These are phyloP conservation scores for Neurospora sp. DNA, from an alignment of 495 filamentous ascomycete genomes.

Conservation along the genomic window DNA sequence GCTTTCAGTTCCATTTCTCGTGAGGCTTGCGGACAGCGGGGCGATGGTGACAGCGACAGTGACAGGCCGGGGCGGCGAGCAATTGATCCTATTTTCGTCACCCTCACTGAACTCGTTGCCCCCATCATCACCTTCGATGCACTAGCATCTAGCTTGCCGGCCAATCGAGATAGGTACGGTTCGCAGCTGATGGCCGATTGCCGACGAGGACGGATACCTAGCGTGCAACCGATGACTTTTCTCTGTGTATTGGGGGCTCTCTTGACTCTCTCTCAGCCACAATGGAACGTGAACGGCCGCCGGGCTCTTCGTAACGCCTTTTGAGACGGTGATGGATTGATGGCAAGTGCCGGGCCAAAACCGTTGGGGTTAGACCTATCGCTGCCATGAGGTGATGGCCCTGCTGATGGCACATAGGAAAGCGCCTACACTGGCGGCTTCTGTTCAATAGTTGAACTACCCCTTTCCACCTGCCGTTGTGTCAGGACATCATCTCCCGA, in stretches of 20 bases:
- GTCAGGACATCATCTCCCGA: background rate
- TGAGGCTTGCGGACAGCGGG: background rate
- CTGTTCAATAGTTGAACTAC: background rate
- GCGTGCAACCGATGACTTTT: background rate
- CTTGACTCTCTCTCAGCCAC: background rate
- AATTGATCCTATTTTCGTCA: background rate
- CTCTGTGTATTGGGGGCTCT: background rate
- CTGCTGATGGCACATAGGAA: background rate
- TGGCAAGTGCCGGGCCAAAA: background rate
- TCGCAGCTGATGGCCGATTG: background rate
- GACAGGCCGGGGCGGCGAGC: background rate
- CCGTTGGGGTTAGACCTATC: background rate
- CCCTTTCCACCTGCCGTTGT: background rate
- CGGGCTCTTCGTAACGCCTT: background rate
- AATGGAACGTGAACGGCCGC: background rate
- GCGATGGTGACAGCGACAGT: background rate
- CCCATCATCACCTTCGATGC: background rate
- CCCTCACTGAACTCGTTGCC: background rate
- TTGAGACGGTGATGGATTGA: background rate
- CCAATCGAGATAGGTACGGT: background rate
- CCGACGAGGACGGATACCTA: background rate
- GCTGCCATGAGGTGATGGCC: background rate
- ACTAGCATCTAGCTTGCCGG: background rate
- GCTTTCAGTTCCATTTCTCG: background rate
- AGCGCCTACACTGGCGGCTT: background rate